Conservation (phyloP, 768 basidiomycete species). For the Porphyrellus cyaneotinctus region DNA sequence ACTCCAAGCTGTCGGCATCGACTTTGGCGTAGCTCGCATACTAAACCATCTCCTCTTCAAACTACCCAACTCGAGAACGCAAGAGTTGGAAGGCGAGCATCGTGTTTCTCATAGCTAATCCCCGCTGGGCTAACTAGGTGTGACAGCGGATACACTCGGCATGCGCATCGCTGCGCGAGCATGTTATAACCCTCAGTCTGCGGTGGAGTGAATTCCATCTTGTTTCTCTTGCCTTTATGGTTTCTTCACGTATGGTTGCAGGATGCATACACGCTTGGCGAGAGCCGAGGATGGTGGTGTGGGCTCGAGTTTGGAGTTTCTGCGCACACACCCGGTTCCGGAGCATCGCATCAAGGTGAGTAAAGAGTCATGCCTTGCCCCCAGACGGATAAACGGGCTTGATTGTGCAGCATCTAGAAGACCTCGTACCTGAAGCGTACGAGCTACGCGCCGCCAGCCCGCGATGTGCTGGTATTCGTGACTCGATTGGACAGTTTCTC, state of each 20-base stretch:
- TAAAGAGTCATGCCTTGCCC: background rate
- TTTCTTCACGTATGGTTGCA: constrained; percentile 24
- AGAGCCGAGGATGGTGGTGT: constrained; percentile 34
- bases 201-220: constrained; percentile 51
- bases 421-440: constrained; percentile 55
- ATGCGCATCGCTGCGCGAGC: constrained; percentile 75
- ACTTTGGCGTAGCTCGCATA: constrained; percentile 47
- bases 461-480: constrained; percentile 44
- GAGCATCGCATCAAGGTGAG: constrained; percentile 67
- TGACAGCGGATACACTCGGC: constrained; percentile 80
- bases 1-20: constrained; percentile 49
- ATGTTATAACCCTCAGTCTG: constrained; percentile 79
- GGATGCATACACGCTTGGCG: constrained; percentile 69
- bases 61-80: constrained; percentile 77
- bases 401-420: constrained; percentile 43
- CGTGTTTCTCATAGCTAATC: background rate
- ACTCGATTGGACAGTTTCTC: constrained; percentile 27
- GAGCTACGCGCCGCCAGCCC: constrained; percentile 52
- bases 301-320: constrained; percentile 47
- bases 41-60: constrained; percentile 53
- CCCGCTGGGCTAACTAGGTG: background rate
- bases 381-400: background rate
- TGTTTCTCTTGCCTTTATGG: background rate
- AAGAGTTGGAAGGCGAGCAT: constrained; percentile 71
- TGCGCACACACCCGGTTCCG: constrained; percentile 79